Conservation (phyloP, 2,329 filamentous ascomycete genomes). For the Fusarium protoensiforme region DNA sequence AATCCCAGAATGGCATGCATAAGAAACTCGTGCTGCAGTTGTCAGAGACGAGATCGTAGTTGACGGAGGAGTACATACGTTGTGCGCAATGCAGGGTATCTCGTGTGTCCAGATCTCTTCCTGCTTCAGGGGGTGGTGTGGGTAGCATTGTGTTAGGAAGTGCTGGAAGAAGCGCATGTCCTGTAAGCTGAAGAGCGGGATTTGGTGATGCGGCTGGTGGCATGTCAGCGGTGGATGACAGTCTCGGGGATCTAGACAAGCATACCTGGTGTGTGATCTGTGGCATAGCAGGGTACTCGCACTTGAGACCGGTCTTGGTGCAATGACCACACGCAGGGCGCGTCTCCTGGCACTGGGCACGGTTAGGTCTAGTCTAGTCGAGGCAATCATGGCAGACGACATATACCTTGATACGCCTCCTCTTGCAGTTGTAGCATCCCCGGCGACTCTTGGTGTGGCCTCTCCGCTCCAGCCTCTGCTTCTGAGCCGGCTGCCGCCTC, state of each 20-base stretch:
- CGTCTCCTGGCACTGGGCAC: constrained; percentile 70
- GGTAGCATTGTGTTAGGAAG: constrained; percentile 70
- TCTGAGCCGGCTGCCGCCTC: constrained; percentile 30
- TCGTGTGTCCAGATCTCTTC: constrained; percentile 75
- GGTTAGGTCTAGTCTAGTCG: constrained; percentile 13
- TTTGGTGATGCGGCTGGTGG: constrained; percentile 63
- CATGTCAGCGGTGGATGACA: constrained; percentile 1
- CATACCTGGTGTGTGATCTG: constrained; percentile 63
- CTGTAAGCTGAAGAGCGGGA: constrained; percentile 68
- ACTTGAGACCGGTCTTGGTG: constrained; percentile 69
- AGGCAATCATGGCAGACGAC: background rate
- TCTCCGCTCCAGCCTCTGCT: constrained; percentile 61
- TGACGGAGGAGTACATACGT: constrained; percentile 54
- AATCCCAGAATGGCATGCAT: constrained; percentile 78
- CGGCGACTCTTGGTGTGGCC: constrained; percentile 74
- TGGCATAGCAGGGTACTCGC: constrained; percentile 68
- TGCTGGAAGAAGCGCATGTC: constrained; percentile 79
- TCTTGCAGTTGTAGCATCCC: constrained; percentile 76
- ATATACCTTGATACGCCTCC: constrained; percentile 71
- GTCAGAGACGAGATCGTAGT: constrained; percentile 2
- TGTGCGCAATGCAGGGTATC: constrained; percentile 74
- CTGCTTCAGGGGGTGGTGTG: constrained; percentile 72
- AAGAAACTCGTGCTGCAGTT: constrained; percentile 68
- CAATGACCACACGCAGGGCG: constrained; percentile 72
- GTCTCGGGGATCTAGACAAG: too few species aligned